Base-by-base conservation (phyloP, 2,329 filamentous ascomycete genomes). In the Chrysoporthe cubensis region DNA sequence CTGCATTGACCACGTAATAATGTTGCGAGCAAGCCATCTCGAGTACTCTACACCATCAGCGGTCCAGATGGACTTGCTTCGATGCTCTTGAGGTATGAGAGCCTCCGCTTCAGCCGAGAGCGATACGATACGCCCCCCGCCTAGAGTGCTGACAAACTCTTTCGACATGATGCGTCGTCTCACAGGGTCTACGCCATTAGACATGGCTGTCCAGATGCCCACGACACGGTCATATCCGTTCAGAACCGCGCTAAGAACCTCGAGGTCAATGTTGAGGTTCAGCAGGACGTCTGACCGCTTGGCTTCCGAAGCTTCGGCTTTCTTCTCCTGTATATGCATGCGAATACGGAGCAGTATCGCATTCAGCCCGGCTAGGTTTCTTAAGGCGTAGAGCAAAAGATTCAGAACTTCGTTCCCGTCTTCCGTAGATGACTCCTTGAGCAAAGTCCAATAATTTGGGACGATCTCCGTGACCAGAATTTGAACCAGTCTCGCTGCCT, bases 361-460 rank as follows among this genome's bases (percentile, higher is more conserved):
- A 70, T 93, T 95, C 43, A 97, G 78, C 0, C 94, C 94, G 2
- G 90, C 85, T 18, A 96, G 82, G 74, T 89, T 97, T 66, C 84
- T 85, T 5, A 99, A 80, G 74, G 89, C 92, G 68, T 79, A 77
- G 1, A 92, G 72, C 18, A 98, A 79, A 2, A 86, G 77, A 52
- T 79, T 77, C 1, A 82, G 72, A 50, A 85, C 84, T 34, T 72
- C 73, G 61, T 6, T 62, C 46, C 68, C 67, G 32, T 71, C 46
- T 2, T 72, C 68, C 40, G 76, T 42, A 2, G 75, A 76, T n/a
- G 79, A 80, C 67, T 86, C 84, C 48, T 82, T 79, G 18, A 95
- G 75, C 9, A 88, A 74, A 3, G 83, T 76, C 95, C 96, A 98
- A 78, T 95, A 97, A 75, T 94, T 92, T 1, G 92, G 91, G 8